Evolutionary conservation across 805 yeast genomes (phyloP).

Genomic region (Torulaspora quercuum): DNA sequence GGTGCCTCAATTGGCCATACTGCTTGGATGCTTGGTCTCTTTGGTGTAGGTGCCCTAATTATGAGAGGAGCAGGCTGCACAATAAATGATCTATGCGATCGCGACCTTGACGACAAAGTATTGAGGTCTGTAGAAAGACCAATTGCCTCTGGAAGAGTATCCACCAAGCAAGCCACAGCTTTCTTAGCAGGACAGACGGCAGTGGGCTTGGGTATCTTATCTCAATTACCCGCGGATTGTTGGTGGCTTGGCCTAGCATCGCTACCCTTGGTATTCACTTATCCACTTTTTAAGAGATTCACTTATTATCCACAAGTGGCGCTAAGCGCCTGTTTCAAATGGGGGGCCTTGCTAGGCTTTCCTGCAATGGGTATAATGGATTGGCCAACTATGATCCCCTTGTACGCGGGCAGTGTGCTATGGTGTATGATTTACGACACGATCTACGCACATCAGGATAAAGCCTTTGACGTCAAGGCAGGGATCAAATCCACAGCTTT

Average conservation of each 20-base stretch:
- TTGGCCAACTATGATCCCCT: conserved; percentile 69
- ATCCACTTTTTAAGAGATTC: conserved; percentile 90
- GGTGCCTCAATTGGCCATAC: conserved; percentile 68
- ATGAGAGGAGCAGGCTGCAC: conserved; percentile 99
- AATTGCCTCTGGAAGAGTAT: conserved; percentile 81
- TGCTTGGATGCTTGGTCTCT: conserved; percentile 58
- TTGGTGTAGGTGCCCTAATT: conserved; percentile 78
- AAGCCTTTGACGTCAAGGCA: conserved; percentile 77
- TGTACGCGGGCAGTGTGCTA: conserved; percentile 69
- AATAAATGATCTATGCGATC: conserved; percentile 83
- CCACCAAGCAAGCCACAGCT: conserved; percentile 61
- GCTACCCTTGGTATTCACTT: conserved; percentile 72
- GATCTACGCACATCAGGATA: conserved; percentile 96
- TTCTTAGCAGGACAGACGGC: conserved; percentile 72
- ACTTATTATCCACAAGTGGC: conserved; percentile 93
- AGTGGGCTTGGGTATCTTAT: conserved; percentile 68
- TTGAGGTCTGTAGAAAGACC: conserved; percentile 89
- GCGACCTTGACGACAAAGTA: conserved; percentile 78
- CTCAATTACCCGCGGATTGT: conserved; percentile 74
- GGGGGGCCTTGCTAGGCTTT: conserved; percentile 93
- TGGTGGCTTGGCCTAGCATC: conserved; percentile 80
- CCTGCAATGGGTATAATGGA: conserved; percentile 93
- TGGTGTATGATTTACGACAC: conserved; percentile 98
- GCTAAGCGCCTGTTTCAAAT: conserved; percentile 77
- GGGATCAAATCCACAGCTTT: conserved; percentile 95